phyloP scores from a whole-genome alignment of 1,284 basidiomycete genomes.

The Cryptococcus floricola region DNA sequence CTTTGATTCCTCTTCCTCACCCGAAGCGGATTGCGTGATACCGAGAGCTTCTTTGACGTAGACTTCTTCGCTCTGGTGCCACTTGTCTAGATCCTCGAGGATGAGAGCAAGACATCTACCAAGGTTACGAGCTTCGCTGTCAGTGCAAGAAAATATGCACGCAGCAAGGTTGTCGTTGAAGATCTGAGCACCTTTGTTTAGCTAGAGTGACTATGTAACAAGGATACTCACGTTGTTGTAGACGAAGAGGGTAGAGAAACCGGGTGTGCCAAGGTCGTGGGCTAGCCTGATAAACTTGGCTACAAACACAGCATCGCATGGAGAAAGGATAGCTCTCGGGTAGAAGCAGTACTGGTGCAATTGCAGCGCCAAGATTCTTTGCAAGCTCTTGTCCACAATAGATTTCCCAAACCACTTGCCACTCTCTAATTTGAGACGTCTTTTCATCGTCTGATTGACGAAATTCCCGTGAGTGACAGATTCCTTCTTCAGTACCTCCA shows the following conservation, averaged over 20 bases:
- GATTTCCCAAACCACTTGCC: slow-evolving; percentile 76
- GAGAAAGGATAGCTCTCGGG: slow-evolving; percentile 84
- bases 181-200: slow-evolving; percentile 53
- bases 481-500: slow-evolving; percentile 34
- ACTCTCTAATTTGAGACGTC: slow-evolving; percentile 75
- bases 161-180: slow-evolving; percentile 78
- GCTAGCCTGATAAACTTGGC: slow-evolving; percentile 84
- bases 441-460: slow-evolving; percentile 60
- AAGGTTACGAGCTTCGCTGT: slow-evolving; percentile 93
- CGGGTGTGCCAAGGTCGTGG: slow-evolving; percentile 78
- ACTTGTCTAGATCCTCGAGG: slow-evolving; percentile 68
- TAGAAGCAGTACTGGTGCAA: slow-evolving; percentile 78
- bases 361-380: slow-evolving; percentile 19
- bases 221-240: slow-evolving; percentile 68
- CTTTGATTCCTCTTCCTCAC: slow-evolving; percentile 56
- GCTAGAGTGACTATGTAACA: not conserved
- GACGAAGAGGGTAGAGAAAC: slow-evolving; percentile 78
- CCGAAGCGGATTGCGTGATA: not conserved
- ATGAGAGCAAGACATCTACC: slow-evolving; percentile 84
- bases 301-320: slow-evolving; percentile 93
- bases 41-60: slow-evolving; percentile 53
- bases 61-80: slow-evolving; percentile 63
- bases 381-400: slow-evolving; percentile 22
- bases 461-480: slow-evolving; percentile 32
- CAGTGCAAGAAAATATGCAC: slow-evolving; percentile 86